Base-by-base conservation (phyloP, 352 stramenopile genomes). In the Pythium vanterpoolii region DNA sequence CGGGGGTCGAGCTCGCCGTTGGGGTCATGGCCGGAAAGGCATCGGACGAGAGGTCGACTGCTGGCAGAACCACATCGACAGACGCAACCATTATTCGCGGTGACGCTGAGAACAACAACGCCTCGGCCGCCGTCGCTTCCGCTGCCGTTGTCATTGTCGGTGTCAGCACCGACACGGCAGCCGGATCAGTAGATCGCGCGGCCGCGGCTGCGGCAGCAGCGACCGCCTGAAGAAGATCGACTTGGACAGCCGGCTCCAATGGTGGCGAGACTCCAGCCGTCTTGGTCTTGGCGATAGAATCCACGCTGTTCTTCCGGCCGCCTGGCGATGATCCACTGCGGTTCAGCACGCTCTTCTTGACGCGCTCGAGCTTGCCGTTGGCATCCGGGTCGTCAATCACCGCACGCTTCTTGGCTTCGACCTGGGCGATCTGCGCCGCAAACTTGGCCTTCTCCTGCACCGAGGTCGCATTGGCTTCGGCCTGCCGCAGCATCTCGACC, bases 401-500 rank as follows among this genome's bases (percentile, higher is more conserved):
- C 1, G 77, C 78, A 27, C 71, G 69, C 59, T 86, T 80, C 51
- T 90, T 89, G 45, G 73, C 74, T 48, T 87, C 79, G 13, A 89
- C 64, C 38, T 86, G 71, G 31, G 69, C 62, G 48, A 90, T 87
- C 50, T 90, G 81, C 16, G 53, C 30, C 36, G 66, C 66, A 31
- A 80, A 89, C 42, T 85, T 84, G 19, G 60, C 48, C 30, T 72
- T 77, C 45, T 89, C 81, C 42, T 78, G 58, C 16, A 72, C 45
- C 3, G 66, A 72, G 18, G 63, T 69, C 2, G 81, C 63, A 56
- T 75, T 72, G 4, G 61, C 70, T 52, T 86, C 71, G 14, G 83
- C 78, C 34, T 87, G 75, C 19, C 73, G 73, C n/a, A 90, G 70
- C 80, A 90, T 90, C 65, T 88, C 64, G 34, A 89, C 84, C 27